Evolutionary conservation across 805 yeast genomes (phyloP), one percentile per base, ranked within the genome.

Genomic region (Wickerhamomyces canadensis): DNA sequence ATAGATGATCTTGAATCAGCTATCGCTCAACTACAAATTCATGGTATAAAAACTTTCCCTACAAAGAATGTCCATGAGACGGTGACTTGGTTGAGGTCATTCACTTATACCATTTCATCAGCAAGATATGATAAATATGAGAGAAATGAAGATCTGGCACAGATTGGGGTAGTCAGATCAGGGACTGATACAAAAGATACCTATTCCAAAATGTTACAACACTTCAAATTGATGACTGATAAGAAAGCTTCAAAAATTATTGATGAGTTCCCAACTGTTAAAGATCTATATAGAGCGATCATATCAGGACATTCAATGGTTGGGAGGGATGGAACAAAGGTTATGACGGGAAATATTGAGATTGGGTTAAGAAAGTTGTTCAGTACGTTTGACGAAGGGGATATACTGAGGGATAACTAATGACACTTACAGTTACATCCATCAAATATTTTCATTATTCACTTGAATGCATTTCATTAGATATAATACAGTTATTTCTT

Each of bases 191-290:
- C 61, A 4, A 57, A 58, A 18, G 74, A 73, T 30, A 68, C 78
- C 0, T 72, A 67, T 46, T 44, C 66, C 5, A 71, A 72, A 44
- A 67, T 78, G 37, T 44, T 82, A 19, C 66, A 70, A 35, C 80
- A 80, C 39, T 68, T 83, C 44, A 76, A 74, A 37, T 62, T 68
- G 44, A 68, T 82, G 69, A 78, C 84, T 3, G 68, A 65, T 9
- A 52, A 67, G 3, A 70, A 70, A 37, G 72, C 79, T 0, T 68
- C 69, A 32, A 61, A 67, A 16, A 58, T 80, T 3, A 57, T 61
- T 22, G 49, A 60, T 13, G 60, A 58, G 29, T 71, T 72, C 44
- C 59, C 65, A 3, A 61, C 65, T 7, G 56, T 79, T 18, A 61
- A 45, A 37, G 30, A 49, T 1, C 31, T 66, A 21, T 45, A 42